Percentiles rank a stretch among this genome's conserved stretches.
Evolutionary conservation across 139 green algal species (phyloP).

Genomic region (Micractinium sp.): DNA sequence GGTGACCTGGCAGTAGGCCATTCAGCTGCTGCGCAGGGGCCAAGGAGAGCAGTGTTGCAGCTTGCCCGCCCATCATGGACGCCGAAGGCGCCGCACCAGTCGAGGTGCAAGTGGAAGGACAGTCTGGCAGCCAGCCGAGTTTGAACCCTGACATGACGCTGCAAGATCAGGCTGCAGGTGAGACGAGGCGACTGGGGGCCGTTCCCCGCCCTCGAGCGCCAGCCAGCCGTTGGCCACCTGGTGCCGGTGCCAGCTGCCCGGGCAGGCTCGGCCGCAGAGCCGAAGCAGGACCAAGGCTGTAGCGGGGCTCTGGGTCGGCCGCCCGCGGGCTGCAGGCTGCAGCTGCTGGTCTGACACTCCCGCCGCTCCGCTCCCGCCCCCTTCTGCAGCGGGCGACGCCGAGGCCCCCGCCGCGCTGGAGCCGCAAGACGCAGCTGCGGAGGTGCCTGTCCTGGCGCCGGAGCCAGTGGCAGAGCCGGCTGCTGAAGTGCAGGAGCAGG

Average conservation of each 20-base stretch:
- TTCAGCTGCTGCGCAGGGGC: too few relatives aligned
- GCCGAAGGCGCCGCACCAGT: too few relatives aligned
- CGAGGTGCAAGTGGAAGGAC: too few relatives aligned
- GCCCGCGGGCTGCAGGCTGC: background rate
- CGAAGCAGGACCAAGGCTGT: too few relatives aligned
- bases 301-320: background rate
- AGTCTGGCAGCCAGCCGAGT: background rate
- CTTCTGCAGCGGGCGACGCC: background rate
- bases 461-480: background rate
- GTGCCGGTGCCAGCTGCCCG: background rate
- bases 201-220: background rate
- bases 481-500: background rate
- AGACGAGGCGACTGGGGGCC: background rate
- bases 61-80: background rate
- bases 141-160: slow-evolving; percentile 7
- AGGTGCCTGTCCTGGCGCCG: background rate
- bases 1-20: too few relatives aligned
- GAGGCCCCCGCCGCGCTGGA: background rate
- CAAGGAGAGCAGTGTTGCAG: background rate
- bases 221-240: background rate
- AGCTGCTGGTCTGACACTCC: background rate
- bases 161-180: background rate
- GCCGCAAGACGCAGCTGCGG: background rate
- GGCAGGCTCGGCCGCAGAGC: background rate
- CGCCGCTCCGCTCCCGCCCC: background rate